Conservation (phyloP, 1,284 basidiomycete species). For the Heterobasidion occidentale region DNA sequence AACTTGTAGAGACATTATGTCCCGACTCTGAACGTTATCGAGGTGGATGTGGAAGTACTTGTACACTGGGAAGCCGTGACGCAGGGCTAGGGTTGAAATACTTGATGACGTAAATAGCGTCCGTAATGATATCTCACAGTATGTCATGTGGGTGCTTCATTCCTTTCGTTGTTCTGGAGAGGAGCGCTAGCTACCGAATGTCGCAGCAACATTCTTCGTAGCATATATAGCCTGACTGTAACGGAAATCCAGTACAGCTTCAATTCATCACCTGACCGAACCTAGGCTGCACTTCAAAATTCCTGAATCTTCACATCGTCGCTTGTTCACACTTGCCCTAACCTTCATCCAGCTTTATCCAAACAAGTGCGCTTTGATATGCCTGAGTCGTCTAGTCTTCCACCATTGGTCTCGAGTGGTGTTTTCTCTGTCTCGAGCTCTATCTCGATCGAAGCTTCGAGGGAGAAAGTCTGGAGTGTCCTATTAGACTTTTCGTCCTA, state of each 20-base stretch:
- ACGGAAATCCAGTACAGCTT: too few relatives aligned
- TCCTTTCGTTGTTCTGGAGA: not conserved
- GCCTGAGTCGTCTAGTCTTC: not conserved
- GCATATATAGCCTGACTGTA: not conserved
- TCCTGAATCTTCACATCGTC: too few relatives aligned
- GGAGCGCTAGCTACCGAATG: too few relatives aligned
- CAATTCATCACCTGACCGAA: too few relatives aligned
- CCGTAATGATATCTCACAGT: too few relatives aligned
- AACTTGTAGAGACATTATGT: conserved; percentile 64
- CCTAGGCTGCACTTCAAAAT: too few relatives aligned
- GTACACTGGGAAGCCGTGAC: not conserved
- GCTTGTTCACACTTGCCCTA: too few relatives aligned
- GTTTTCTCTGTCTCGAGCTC: conserved; percentile 20
- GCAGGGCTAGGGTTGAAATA: not conserved
- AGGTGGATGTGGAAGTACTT: too few relatives aligned
- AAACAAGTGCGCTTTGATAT: not conserved
- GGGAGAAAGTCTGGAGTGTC: conserved; percentile 23
- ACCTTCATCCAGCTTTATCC: not conserved
- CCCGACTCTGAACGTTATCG: not conserved
- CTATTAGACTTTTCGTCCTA: conserved; percentile 27
- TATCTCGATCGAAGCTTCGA: conserved; percentile 24
- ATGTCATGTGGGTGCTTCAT: not conserved
- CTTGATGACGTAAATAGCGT: too few relatives aligned
- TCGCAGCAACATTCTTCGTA: not conserved
- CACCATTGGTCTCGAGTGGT: conserved; percentile 7